Base-by-base conservation (phyloP, 2,329 filamentous ascomycete species). In the Sporothrix pallida region DNA sequence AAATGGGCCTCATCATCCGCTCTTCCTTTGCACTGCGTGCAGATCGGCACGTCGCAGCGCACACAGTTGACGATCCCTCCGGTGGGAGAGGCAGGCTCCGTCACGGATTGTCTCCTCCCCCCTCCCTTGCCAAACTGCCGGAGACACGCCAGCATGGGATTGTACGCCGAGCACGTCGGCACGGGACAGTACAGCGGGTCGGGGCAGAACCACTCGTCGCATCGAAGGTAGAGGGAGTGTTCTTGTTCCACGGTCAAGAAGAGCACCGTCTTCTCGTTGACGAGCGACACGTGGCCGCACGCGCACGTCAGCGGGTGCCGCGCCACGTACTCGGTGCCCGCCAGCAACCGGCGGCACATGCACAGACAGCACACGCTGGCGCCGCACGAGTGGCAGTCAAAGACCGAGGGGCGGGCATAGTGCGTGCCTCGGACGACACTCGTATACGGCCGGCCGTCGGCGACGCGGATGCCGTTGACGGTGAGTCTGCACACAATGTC, bases 1-100 rank as follows among this genome's bases (percentile, higher is more conserved):
- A 7, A 4, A 17, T 69, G 67, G 46, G 26, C 67, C 7, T 37
- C 46, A 10, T 69, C 67, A 26, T 69, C 67, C 3, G 67, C 67
- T 4, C 48, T 23, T 15, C 67, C 67, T 37, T 69, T 69, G 67
- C 67, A 69, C 48, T 69, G 67, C 67, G 67, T 69, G 26, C 67
- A 69, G 48, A 69, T 42, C 13, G 67, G 67, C 26, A 37, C 17
- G 15, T 69, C 23, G 48, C 67, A 69, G 17, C n/a, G 15, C 23
- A 56, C 26, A 12, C 67, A 69, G 17, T 5, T 7, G 3, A 54
- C 26, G 31, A 7, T 37, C 31, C 31, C 31, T 26, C 23, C 23
- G 23, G 23, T 26, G 23, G 23, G 23, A 26, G 23, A 26, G 23
- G 23, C 23, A 26, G 23, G 31, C 31, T 37, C 31, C 4, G 31